Base-by-base conservation (phyloP, 805 yeast genomes). In the Zygotorulaspora sp. region DNA sequence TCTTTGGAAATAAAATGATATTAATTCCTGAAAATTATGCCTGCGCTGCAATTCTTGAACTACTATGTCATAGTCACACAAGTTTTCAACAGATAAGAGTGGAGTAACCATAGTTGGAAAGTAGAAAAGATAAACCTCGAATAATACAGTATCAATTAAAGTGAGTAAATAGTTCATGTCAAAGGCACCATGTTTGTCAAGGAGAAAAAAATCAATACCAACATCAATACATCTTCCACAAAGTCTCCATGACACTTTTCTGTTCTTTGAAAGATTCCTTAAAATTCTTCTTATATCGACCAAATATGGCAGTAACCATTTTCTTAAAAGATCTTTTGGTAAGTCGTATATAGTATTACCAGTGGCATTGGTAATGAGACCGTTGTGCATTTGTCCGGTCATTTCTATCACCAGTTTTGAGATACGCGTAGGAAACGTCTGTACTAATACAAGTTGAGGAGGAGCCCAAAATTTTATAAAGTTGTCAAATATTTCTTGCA, bases 41-140 rank as follows among this genome's bases (percentile, higher is more conserved):
- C 70, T 64, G 3, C 62, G 53, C 8, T 70, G 57, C 19, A 87
- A 69, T 35, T 74, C 70, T 8, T 62, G 58, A 33, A 75, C 74
- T 1, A 86, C 95, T 2, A 75, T 68, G 1, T 67, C 65, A 4
- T 80, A 71, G 49, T 81, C 80, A 63, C 97, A 87, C 48, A 70
- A 67, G 57, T 89, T 92, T 18, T 76, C 74, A 2, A 87, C 71
- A 33, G 97, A 68, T 4, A 90, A 68, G 14, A 90, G 72, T 0
- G 97, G 92, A 0, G 90, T 95, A 10, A 90, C 72, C 56, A 90
- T 68, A 44, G 81, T 72, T 0, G 85, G 83, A 38, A 77, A 76
- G 20, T 76, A 75, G n/a, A 77, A 55, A 41, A 78, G 66, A 55
- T 92, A 90, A 43, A 92, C 76, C 35, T 76, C 68, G 51, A 90